These are phyloP conservation scores for Geum urbanum DNA, from an alignment of 306 rosid genomes.

Conservation along the genomic window DNA sequence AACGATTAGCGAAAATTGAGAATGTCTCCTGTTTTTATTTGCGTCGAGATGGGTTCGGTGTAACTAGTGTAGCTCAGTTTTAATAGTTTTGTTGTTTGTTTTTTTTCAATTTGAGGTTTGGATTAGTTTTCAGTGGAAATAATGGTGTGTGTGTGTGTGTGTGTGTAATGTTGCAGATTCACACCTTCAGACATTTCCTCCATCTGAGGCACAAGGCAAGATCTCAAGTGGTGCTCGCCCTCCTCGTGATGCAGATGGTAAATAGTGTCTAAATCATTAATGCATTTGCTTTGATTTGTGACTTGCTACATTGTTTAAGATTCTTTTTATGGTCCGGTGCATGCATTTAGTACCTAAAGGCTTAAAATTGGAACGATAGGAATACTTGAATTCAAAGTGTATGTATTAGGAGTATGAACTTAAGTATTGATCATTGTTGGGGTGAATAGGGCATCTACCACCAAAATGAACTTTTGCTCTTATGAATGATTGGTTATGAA, in stretches of 20 bases:
- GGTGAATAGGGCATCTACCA: background rate
- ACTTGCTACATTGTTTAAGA: background rate
- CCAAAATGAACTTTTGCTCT: background rate
- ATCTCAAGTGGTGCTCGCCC: constrained; percentile 66
- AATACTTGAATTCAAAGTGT: background rate
- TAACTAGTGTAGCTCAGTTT: background rate
- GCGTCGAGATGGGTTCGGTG: background rate
- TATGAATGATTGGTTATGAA: too few relatives aligned
- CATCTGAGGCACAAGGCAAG: constrained; percentile 73
- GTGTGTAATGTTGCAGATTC: constrained; percentile 50
- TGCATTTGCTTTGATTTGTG: background rate
- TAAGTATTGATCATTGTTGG: background rate
- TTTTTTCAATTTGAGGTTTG: background rate
- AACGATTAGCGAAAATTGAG: background rate
- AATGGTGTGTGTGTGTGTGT: constrained; percentile 9
- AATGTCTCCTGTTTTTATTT: background rate
- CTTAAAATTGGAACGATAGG: background rate
- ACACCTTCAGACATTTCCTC: constrained; percentile 91
- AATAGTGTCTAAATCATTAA: background rate
- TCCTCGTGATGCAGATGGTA: constrained; percentile 93
- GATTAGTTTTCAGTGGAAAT: background rate
- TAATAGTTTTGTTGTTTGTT: background rate
- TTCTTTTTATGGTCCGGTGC: background rate
- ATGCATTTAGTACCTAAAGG: background rate
- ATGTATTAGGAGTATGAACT: background rate